Percentiles rank a stretch among this genome's conserved stretches.
phyloP scores from a whole-genome alignment of 768 basidiomycete genomes.

The Mycena rosella region DNA sequence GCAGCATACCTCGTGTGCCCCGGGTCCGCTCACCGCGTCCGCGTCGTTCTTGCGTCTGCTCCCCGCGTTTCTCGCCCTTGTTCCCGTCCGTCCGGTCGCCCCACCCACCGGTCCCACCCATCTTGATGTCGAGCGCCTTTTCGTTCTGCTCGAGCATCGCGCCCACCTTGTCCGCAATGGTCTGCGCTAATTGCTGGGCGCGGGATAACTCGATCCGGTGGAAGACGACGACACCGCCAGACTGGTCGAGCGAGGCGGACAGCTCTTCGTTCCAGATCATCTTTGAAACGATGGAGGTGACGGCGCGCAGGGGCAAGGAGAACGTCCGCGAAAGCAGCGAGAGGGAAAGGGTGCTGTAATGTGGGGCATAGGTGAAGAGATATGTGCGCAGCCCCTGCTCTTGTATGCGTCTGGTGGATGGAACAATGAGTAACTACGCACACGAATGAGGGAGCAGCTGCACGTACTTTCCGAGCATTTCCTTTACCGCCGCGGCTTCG shows the following conservation, averaged over 20 bases:
- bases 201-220: constrained; percentile 92
- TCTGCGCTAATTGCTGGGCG: constrained; percentile 90
- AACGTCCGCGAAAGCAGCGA: constrained; percentile 90
- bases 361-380: constrained; percentile 96
- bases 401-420: constrained; percentile 86
- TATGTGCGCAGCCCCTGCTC: constrained; percentile 98
- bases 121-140: constrained; percentile 86
- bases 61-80: constrained; percentile 84
- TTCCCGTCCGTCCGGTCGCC: constrained; percentile 74
- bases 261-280: constrained; percentile 99
- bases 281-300: constrained; percentile 93
- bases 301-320: constrained; percentile 81
- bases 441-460: constrained; percentile 7
- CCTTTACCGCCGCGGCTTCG: constrained; percentile 87
- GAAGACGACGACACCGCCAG: constrained; percentile 91
- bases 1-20: constrained; percentile 68
- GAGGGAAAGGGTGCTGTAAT: constrained; percentile 93
- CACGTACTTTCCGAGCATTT: constrained; percentile 92
- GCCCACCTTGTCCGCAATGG: constrained; percentile 89
- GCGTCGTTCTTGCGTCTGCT: constrained; percentile 82
- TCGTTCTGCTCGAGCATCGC: constrained; percentile 93
- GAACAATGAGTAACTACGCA: constrained; percentile 24
- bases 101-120: constrained; percentile 77
- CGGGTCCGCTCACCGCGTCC: constrained; percentile 79
- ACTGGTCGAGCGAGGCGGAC: constrained; percentile 92